Evolutionary conservation across 169 alveolate species (phyloP), one percentile per base, ranked within the genome.

Genomic region (Neospora caninum): DNA sequence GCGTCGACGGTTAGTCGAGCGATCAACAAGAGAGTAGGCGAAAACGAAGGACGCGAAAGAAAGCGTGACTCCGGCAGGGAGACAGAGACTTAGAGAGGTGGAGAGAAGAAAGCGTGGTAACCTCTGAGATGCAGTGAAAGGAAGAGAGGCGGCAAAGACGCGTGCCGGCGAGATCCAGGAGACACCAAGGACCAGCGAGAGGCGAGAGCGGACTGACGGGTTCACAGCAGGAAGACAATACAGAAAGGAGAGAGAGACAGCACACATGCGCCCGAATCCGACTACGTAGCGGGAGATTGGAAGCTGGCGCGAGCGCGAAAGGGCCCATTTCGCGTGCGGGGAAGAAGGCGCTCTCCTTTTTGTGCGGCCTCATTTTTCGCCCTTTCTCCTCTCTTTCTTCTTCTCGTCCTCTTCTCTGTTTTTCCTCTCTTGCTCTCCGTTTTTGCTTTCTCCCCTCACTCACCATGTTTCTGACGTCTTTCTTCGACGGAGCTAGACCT

Each of bases 401-500:
- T 49, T 13, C 13, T 4, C 58, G 22, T 49, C 58, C 13, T 49
- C 58, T 4, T 49, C 58, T 49, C 13, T 13, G 58, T 49, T 49
- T 49, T 13, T 49, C n/a, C n/a, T n/a, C n/a, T n/a, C n/a, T n/a
- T n/a, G n/a, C n/a, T n/a, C n/a, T n/a, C n/a, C 58, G 58, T 49
- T 49, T 49, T 4, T 13, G 22, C 13, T 49, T 13, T 13, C 86
- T 20, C 29, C 43, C 27, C 43, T n/a, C 18, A 2, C 31, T 9
- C 86, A n/a, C 39, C 22, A 78, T 78, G 86, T 78, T 78, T 78
- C 86, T 78, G 49, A n/a, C 86, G 18, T 78, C 86, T n/a, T 78
- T 78, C 42, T 78, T 78, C 86, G 86, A 13, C 45, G 49, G 49
- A 36, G 45, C 39, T 16, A 20, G 86, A 78, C 86, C 86, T n/a